Percentiles rank a stretch among this genome's conserved stretches.
Conservation (phyloP, 257 asterid species). For the Perilla frutescens region DNA sequence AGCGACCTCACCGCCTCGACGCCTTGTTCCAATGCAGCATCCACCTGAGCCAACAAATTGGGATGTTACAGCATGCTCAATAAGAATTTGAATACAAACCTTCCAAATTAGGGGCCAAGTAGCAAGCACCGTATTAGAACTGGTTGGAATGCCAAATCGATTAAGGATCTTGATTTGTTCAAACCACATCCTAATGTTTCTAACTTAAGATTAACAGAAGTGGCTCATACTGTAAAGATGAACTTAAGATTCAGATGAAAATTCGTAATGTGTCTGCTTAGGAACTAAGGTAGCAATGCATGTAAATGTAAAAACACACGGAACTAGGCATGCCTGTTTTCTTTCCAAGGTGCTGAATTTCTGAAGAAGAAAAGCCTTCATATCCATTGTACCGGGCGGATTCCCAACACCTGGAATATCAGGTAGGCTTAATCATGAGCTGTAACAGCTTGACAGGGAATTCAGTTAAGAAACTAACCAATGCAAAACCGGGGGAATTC, state of each 20-base stretch:
- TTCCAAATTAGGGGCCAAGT: neutral
- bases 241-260: neutral
- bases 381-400: constrained; percentile 97
- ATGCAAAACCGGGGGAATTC: constrained; percentile 94
- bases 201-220: neutral
- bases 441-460: constrained; percentile 11
- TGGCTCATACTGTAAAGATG: neutral
- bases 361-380: constrained; percentile 94
- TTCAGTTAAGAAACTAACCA: constrained; percentile 51
- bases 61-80: neutral
- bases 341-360: constrained; percentile 81
- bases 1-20: constrained; percentile 75
- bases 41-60: constrained; percentile 53
- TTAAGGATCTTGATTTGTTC: constrained; percentile 10
- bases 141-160: neutral
- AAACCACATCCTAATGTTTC: neutral
- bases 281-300: constrained; percentile 1
- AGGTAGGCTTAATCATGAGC: constrained; percentile 15
- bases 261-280: neutral
- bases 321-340: constrained; percentile 55
- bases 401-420: constrained; percentile 73
- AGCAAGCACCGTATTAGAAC: too few species aligned
- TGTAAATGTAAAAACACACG: constrained; percentile 3
- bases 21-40: constrained; percentile 88
- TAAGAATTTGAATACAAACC: neutral